Base-by-base conservation (phyloP, 148 eudicot species). In the Selenicereus undatus region DNA sequence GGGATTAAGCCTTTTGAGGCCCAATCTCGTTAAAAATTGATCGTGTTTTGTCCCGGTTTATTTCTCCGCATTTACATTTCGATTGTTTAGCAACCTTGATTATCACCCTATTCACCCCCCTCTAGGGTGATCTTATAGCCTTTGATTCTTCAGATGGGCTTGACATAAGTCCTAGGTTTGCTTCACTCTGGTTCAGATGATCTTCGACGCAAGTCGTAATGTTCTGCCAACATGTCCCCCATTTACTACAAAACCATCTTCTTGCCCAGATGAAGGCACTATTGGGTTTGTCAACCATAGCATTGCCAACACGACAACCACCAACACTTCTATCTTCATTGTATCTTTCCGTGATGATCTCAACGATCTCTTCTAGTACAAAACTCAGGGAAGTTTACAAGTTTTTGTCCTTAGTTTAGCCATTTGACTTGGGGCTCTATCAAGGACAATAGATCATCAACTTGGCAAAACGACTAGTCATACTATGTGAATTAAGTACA, bases 201-300 rank as follows among this genome's bases (percentile, higher is more conserved):
- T 64, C 78, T 11, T 0, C 9, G 14, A 56, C 0, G 14, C 81
- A 82, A 36, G 20, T 52, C 0, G 3, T 9, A 1, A 78, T 35
- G 5, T 65, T 78, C 11, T 4, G 2, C 85, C 81, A 82, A 32
- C 85, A 82, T 20, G 0, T 2, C 29, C 58, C 20, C 52, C 52
- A 48, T 48, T 48, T 11, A 8, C 5, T 73, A 26, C 0, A 66
- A 66, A 27, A 11, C 27, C 71, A 43, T 29, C 20, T 16, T 4
- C 10, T 73, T 82, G 81, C 7, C 73, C 84, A 16, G 73, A 73
- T 48, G 78, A 81, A 7, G 56, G 80, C 17, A 11, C 18, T 24
- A 20, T 76, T 9, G 74, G 29, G 0, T 32, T 17, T 48, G 78
- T 64, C 42, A 78, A 73, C 60, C 39, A 74, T 0, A 75, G 48